Evolutionary conservation across 1,284 basidiomycete species (phyloP).

Genomic region (Puccinia novopanici): DNA sequence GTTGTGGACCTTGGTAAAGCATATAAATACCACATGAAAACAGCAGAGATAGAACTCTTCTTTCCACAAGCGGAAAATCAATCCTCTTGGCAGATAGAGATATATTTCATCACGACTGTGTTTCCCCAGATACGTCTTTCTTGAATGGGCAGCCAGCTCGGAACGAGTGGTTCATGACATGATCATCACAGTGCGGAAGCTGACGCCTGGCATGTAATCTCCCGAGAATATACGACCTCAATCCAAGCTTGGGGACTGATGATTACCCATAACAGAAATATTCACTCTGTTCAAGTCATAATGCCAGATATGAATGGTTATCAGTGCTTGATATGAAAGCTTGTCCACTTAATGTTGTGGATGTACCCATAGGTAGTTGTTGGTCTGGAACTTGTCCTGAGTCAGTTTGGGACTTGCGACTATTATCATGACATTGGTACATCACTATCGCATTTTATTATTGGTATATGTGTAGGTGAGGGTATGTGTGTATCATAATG

Average conservation of each 20-base stretch:
- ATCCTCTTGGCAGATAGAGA: no score
- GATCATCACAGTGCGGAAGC: background rate
- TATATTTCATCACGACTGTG: no score
- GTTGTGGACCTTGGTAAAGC: no score
- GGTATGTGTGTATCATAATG: background rate
- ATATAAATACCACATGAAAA: no score
- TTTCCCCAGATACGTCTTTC: no score
- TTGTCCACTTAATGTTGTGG: background rate
- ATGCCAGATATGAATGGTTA: background rate
- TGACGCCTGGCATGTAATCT: background rate
- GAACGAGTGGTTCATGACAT: no score
- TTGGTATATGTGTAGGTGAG: background rate
- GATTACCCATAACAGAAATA: background rate
- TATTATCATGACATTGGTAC: background rate
- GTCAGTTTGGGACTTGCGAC: background rate
- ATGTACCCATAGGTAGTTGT: background rate
- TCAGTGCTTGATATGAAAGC: background rate
- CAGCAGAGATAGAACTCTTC: no score
- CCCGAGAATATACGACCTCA: background rate
- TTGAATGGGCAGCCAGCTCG: no score
- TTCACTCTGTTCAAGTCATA: background rate
- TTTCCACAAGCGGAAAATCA: no score
- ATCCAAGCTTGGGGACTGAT: background rate
- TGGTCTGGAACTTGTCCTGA: background rate
- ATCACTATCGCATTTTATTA: background rate